These are phyloP conservation scores for Mucor velutinosus DNA, from an alignment of 371 early-diverging fungal genomes.

Conservation along the genomic window DNA sequence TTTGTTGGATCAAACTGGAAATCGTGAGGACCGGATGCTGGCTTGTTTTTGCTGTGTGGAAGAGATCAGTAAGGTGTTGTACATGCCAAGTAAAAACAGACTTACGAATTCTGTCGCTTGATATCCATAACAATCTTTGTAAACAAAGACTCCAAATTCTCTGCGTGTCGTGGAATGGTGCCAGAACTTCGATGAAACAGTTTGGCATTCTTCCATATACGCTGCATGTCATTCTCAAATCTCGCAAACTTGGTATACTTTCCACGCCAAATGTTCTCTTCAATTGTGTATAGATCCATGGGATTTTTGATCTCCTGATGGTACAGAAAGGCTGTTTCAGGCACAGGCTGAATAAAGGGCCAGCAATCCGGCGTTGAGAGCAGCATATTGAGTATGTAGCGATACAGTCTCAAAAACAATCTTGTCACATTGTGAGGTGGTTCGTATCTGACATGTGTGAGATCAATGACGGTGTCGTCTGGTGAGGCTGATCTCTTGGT, in stretches of 20 bases:
- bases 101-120: conserved; percentile 38
- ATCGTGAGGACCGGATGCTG: conserved; percentile 21
- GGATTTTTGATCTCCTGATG: conserved; percentile 42
- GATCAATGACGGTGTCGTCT: conserved; percentile 19
- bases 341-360: conserved; percentile 52
- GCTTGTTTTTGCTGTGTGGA: conserved; percentile 17
- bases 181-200: conserved; percentile 40
- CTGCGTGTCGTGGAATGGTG: conserved; percentile 44
- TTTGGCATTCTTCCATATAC: conserved; percentile 50
- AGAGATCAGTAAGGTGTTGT: neutral
- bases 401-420: conserved; percentile 44
- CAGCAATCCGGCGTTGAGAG: conserved; percentile 49
- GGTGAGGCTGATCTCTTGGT: neutral
- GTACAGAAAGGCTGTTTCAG: conserved; percentile 36
- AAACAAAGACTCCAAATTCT: conserved; percentile 38
- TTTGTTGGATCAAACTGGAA: conserved; percentile 32
- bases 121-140: conserved; percentile 37
- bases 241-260: conserved; percentile 46
- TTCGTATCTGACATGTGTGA: conserved; percentile 34
- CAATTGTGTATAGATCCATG: conserved; percentile 49
- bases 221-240: conserved; percentile 46
- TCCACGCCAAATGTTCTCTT: conserved; percentile 44
- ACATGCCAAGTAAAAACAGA: neutral
- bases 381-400: conserved; percentile 48
- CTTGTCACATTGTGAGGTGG: conserved; percentile 42